phyloP scores from a whole-genome alignment of 2,329 filamentous ascomycete species.

The Elsinoe necatrix region DNA sequence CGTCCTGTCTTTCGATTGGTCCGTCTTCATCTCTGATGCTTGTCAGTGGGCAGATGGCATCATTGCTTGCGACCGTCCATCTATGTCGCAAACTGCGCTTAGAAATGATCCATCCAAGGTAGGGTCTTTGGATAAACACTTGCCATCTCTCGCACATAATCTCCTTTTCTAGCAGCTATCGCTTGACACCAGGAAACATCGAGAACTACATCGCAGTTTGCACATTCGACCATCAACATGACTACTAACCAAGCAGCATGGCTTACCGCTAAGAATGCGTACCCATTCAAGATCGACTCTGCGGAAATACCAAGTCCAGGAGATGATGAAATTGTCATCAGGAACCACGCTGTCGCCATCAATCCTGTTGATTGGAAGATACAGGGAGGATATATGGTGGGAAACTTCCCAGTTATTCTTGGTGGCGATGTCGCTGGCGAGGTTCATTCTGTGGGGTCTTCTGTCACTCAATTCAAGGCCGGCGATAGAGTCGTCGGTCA shows the following conservation, averaged over 20 bases:
- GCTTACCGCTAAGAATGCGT: slow-evolving; percentile 15
- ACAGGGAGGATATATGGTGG: slow-evolving; percentile 28
- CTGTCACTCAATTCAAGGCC: slow-evolving; percentile 40
- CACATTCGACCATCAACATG: slow-evolving; percentile 9
- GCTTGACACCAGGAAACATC: too few species aligned
- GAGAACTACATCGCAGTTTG: too few species aligned
- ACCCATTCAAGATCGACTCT: slow-evolving; percentile 23
- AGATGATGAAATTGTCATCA: slow-evolving; percentile 29
- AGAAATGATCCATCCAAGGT: too few species aligned
- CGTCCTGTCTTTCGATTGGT: neutral
- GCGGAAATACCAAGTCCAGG: slow-evolving; percentile 28
- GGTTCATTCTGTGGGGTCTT: slow-evolving; percentile 32
- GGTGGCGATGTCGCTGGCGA: slow-evolving; percentile 33
- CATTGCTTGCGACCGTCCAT: neutral
- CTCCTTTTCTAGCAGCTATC: too few species aligned
- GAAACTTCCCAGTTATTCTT: slow-evolving; percentile 30
- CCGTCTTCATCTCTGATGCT: neutral
- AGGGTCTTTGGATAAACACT: too few species aligned
- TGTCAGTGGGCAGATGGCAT: neutral
- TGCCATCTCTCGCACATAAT: too few species aligned
- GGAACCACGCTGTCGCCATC: slow-evolving; percentile 31
- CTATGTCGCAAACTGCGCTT: neutral
- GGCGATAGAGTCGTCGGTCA: slow-evolving; percentile 43
- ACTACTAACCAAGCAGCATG: slow-evolving; percentile 20
- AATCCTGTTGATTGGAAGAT: slow-evolving; percentile 34